Base-by-base conservation (phyloP, 2,329 filamentous ascomycete genomes). In the Fusarium longipes region DNA sequence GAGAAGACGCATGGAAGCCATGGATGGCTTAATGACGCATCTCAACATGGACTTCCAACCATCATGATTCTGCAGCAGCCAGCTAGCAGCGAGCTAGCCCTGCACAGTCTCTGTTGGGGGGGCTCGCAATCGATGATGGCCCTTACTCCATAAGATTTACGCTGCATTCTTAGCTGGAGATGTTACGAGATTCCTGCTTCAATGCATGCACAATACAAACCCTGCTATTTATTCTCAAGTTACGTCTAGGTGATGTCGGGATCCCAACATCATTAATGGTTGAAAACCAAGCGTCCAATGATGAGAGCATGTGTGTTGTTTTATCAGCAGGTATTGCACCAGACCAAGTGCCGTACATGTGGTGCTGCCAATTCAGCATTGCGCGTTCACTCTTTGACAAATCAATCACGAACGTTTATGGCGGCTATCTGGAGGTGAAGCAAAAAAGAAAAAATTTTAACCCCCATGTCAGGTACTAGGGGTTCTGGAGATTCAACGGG, bases 1-100 rank as follows among this genome's bases (percentile, higher is more conserved):
- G 48, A 60, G 55, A 70, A 59, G 35, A 55, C 36, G 39, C 49
- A 56, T 54, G 49, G 60, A 68, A 67, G 55, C 54, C 52, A 59
- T 38, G 43, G 42, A 52, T 56, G 29, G 51, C 42, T 65, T 45
- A 44, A 57, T 71, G 70, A 59, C 57, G 65, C 55, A 58, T 57
- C 64, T 47, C 12, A 27, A 33, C 22, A 47, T 39, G 32, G 44
- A 49, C 51, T 24, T 51, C 43, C 51, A 51, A 40, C 18, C 22
- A 40, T 62, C 30, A 30, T n/a, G n/a, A n/a, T 59, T 32, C 29
- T 43, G 29, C 45, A 40, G 27, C 33, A 33, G n/a, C 29, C 20
- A 48, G 14, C 24, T n/a, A 43, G 40, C 24, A 10, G n/a, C n/a
- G n/a, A n/a, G n/a, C n/a, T n/a, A 38, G 29, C 44, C 35, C 14